Evolutionary conservation across 2,329 filamentous ascomycete genomes (phyloP).

Genomic region (Xylariaceae sp.): DNA sequence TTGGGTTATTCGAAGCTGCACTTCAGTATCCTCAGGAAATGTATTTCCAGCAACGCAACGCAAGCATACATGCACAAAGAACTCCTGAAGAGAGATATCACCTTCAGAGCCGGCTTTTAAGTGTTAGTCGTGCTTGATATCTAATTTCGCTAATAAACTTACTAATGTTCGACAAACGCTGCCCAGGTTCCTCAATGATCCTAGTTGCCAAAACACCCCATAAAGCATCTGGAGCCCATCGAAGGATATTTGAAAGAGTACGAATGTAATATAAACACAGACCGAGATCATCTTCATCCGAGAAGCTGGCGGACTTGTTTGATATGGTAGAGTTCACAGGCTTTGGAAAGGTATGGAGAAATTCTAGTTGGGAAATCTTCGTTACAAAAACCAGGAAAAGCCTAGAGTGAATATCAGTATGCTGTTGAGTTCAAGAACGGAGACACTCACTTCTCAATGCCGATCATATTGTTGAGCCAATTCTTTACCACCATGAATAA

Average conservation of each 20-base stretch:
- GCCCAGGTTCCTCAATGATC: slow-evolving; percentile 54
- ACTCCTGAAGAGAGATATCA: slow-evolving; percentile 68
- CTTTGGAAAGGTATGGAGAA: slow-evolving; percentile 49
- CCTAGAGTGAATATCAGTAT: slow-evolving; percentile 46
- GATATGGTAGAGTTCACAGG: slow-evolving; percentile 33
- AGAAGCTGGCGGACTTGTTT: slow-evolving; percentile 46
- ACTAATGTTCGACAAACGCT: slow-evolving; percentile 57
- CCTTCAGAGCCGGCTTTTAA: slow-evolving; percentile 56
- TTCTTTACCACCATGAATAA: slow-evolving; percentile 76
- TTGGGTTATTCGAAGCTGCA: slow-evolving; percentile 62
- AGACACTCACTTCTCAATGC: slow-evolving; percentile 63
- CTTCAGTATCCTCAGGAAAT: slow-evolving; percentile 43
- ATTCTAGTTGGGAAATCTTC: slow-evolving; percentile 62
- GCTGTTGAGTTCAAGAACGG: background rate
- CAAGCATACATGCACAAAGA: slow-evolving; percentile 70
- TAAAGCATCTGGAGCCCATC: slow-evolving; percentile 69
- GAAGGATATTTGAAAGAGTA: slow-evolving; percentile 74
- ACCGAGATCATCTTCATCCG: slow-evolving; percentile 71
- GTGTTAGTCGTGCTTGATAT: slow-evolving; percentile 36
- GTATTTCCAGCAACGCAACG: slow-evolving; percentile 60
- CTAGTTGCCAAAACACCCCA: slow-evolving; percentile 75
- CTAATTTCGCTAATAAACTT: slow-evolving; percentile 44
- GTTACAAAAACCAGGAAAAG: slow-evolving; percentile 66
- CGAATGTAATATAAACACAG: slow-evolving; percentile 80
- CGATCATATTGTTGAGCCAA: slow-evolving; percentile 75